Evolutionary conservation across 208 protist species (phyloP).

Genomic region (Acanthamoeba culbertsoni): DNA sequence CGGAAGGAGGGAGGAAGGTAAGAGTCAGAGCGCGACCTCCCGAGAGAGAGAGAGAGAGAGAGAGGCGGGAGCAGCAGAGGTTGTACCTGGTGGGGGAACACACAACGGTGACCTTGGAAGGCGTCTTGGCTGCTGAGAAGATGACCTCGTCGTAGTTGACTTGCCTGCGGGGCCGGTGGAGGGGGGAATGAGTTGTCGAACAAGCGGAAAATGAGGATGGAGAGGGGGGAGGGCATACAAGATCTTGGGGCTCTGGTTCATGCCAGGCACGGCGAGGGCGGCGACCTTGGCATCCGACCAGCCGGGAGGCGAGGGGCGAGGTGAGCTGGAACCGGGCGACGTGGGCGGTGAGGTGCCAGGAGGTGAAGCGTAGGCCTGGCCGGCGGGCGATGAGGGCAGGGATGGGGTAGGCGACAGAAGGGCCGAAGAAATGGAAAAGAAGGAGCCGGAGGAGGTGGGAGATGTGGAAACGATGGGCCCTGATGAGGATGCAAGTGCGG

Average conservation of each 20-base stretch:
- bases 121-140: not conserved
- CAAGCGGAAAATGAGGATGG: not conserved
- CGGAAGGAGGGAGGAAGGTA: not conserved
- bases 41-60: no score
- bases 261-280: not conserved
- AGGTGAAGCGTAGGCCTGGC: not conserved
- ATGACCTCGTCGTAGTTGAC: constrained; percentile 29
- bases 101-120: constrained; percentile 23
- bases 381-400: not conserved
- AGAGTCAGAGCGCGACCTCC: not conserved
- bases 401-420: not conserved
- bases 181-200: no score
- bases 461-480: not conserved
- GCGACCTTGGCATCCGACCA: not conserved
- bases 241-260: not conserved
- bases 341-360: not conserved
- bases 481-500: not conserved
- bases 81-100: constrained; percentile 21
- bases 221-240: not conserved
- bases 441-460: not conserved
- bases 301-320: not conserved
- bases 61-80: not conserved
- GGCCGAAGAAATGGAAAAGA: not conserved
- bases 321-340: not conserved
- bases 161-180: not conserved